phyloP scores from a whole-genome alignment of 2,329 filamentous ascomycete genomes.

The Trichoderma sp. region DNA sequence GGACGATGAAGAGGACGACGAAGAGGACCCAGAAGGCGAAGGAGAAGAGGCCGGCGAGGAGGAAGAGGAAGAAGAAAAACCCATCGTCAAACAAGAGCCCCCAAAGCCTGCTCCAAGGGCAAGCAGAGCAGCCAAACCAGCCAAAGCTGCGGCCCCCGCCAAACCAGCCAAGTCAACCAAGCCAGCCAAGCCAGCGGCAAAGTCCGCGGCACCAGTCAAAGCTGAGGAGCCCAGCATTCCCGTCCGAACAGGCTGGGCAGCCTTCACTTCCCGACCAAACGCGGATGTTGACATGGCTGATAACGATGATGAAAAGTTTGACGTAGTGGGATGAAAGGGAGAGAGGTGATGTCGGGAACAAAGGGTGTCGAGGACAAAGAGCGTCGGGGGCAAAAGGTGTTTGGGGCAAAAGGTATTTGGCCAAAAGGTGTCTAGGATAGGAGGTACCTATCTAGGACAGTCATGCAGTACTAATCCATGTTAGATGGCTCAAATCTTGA shows the following conservation, averaged over 20 bases:
- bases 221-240: slow-evolving; percentile 26
- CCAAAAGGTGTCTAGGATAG: too few relatives aligned
- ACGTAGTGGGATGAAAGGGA: slow-evolving; percentile 32
- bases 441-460: too few relatives aligned
- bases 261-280: slow-evolving; percentile 32
- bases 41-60: slow-evolving; percentile 37
- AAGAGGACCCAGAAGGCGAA: slow-evolving; percentile 40
- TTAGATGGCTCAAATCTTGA: too few relatives aligned
- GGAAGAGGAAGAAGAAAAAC: slow-evolving; percentile 27
- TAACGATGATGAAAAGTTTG: slow-evolving; percentile 35
- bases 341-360: too few relatives aligned
- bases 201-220: slow-evolving; percentile 20
- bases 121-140: slow-evolving; percentile 3
- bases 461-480: too few relatives aligned
- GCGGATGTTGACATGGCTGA: slow-evolving; percentile 39
- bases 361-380: too few relatives aligned
- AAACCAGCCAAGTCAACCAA: not conserved
- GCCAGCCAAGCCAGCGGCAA: not conserved
- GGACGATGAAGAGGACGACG: slow-evolving; percentile 44
- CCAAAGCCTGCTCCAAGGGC: slow-evolving; percentile 23
- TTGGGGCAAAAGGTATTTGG: too few relatives aligned
- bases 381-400: too few relatives aligned
- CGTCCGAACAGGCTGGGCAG: slow-evolving; percentile 38
- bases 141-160: slow-evolving; percentile 17
- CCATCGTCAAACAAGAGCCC: slow-evolving; percentile 28